Base-by-base conservation (phyloP, 1,139 yeast species). In the Debaryomyces subglobosus region DNA sequence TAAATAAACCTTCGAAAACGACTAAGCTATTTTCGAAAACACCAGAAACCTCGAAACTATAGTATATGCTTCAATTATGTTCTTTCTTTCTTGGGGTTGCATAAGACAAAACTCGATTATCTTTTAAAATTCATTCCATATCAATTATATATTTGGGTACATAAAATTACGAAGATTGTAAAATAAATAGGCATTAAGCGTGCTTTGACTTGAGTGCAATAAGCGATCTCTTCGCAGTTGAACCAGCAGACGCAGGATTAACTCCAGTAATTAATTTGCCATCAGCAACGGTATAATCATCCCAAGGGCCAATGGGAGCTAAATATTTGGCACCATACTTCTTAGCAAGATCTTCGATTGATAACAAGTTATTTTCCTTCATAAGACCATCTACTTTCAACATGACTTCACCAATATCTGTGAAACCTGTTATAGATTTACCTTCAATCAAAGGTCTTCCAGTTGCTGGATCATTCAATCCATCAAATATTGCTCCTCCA, bases 241-340 rank as follows among this genome's bases (percentile, higher is more conserved):
- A 67, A 5, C 62, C 50, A 15, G 86, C 86, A 41, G 84, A 75
- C 39, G 80, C 82, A 8, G 89, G 89, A 67, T 84, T 84, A 16
- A 76, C 79, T 43, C 89, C 89, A 27, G 85, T 78, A 38, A 83
- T 79, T 33, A 84, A 48, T 53, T 77, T 75, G 33, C 83, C 85
- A 56, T 84, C 89, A 37, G 67, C 63, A 32, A 81, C 71, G 23
- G 77, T 58, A 54, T 69, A 80, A 41, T 74, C 78, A 37, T 64
- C 85, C 77, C 82, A 82, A n/a, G 83, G 81, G 21, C 72, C 76
- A 4, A 62, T 51, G 41, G 85, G 83, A 16, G 71, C 67, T 30
- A 66, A 63, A 58, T 71, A 80, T 25, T 51, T 63, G 34, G 79
- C 87, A 45, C 81, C 81, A 29, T 58, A 63, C 45, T 63, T 61